Conservation (phyloP, 805 yeast species). For the Lachancea meyersii region DNA sequence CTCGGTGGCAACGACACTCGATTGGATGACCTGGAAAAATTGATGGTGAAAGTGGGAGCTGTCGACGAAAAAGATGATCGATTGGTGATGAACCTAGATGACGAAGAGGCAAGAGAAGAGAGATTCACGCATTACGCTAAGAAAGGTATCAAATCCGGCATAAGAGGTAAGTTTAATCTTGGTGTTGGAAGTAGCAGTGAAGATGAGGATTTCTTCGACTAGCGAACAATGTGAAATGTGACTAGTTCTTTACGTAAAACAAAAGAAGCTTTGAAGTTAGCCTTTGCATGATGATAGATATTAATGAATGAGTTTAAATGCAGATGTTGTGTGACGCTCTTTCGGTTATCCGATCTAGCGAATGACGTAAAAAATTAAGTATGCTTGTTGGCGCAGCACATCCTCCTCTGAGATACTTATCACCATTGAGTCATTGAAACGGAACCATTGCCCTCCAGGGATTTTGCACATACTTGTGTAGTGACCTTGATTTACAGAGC, state of each 20-base stretch:
- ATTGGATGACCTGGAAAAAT: conserved; percentile 61
- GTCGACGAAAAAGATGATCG: conserved; percentile 63
- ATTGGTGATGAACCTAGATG: conserved; percentile 52
- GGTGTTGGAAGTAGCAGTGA: conserved; percentile 38
- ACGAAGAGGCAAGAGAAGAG: conserved; percentile 51
- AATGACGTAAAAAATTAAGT: conserved; percentile 63
- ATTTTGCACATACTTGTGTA: conserved; percentile 74
- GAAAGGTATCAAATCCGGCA: conserved; percentile 44
- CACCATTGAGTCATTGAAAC: conserved; percentile 84
- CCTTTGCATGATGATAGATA: conserved; percentile 7
- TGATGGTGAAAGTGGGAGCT: conserved; percentile 62
- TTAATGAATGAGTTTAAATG: conserved; percentile 10
- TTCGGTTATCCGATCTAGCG: conserved; percentile 20
- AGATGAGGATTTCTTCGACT: conserved; percentile 45
- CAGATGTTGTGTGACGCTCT: conserved; percentile 1
- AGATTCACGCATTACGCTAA: conserved; percentile 50
- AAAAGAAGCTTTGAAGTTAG: not conserved
- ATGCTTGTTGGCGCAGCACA: conserved; percentile 70
- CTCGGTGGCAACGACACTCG: conserved; percentile 80
- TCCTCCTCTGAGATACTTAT: conserved; percentile 56
- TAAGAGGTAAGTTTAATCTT: conserved; percentile 26
- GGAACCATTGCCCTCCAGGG: conserved; percentile 76
- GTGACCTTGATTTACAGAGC: conserved; percentile 94
- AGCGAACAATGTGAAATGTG: not conserved
- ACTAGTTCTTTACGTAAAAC: not conserved